Evolutionary conservation across 1,139 yeast species (phyloP), one percentile per base, ranked within the genome.

Genomic region (Hansenula sp.): DNA sequence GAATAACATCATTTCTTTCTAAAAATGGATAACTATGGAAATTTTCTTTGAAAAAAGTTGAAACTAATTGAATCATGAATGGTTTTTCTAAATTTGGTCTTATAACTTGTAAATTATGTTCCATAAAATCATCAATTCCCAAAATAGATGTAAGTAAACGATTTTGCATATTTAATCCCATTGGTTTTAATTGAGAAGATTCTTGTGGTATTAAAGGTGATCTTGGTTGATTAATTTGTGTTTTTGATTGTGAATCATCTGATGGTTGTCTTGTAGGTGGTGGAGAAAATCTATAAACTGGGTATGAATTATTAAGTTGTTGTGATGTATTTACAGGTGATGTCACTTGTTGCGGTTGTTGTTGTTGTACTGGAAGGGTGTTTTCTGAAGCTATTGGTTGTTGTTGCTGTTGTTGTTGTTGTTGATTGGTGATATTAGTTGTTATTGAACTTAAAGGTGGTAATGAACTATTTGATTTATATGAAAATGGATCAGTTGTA

Each of bases 1-100:
- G 42, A 58, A 57, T 16, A 55, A 55, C 18, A 52, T 44, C n/a
- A 53, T 37, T 21, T 57, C 41, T 18, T 57, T 48, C 40, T 52
- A 60, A 13, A 47, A 50, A 43, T 54, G 63, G 30, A 57, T 27
- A 37, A 12, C 29, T 22, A 20, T 33, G 35, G 29, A 21, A 33
- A 25, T 33, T 25, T n/a, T 33, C 35, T 5, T 25, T 18, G 10
- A 33, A 33, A 16, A 33, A 33, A 10, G 9, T 19, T 4, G 24
- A 25, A 8, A 33, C 19, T 4, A 33, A 25, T 17, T 25, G 7
- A 2, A 33, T 22, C 16, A 33, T 14, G 4, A 33, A 25, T 7
- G 13, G 14, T 18, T 18, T 22, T 11, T 25, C 29, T 13, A 32
- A 4, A 12, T 24, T 11, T 24, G 34, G 34, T 6, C 19, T n/a